Evolutionary conservation across 345 rosid genomes (phyloP).

Genomic region (Eucalyptus cloeziana): DNA sequence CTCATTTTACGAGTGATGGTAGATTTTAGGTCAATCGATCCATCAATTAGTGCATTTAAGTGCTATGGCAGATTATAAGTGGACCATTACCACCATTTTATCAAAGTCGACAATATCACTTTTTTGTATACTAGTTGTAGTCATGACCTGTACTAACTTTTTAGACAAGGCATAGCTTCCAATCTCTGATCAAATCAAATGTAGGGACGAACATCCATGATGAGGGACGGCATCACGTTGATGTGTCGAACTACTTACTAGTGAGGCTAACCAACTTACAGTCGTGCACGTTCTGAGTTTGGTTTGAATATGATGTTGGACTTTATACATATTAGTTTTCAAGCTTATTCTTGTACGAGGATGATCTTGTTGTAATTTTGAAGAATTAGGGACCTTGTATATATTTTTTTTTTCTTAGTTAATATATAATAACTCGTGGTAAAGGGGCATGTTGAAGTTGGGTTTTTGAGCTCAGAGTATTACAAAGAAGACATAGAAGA

Average conservation of each 20-base stretch:
- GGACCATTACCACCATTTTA: background rate
- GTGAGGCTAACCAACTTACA: background rate
- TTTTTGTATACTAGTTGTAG: background rate
- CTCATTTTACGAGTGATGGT: too few relatives aligned
- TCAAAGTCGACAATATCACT: background rate
- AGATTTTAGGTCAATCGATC: background rate
- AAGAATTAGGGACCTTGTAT: background rate
- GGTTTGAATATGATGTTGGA: background rate
- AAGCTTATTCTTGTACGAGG: background rate
- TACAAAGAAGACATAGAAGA: background rate
- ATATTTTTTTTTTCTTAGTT: background rate
- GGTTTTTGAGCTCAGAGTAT: background rate
- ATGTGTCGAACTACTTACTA: background rate
- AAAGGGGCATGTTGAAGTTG: background rate
- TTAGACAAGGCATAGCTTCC: background rate
- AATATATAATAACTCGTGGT: background rate
- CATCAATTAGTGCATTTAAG: background rate
- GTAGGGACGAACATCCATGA: too few relatives aligned
- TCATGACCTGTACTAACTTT: too few relatives aligned
- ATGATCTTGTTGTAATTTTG: background rate
- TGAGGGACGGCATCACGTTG: background rate
- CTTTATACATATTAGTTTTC: too few relatives aligned
- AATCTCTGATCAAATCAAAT: too few relatives aligned
- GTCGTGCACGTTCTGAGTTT: background rate
- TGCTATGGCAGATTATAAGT: background rate